Base-by-base conservation (phyloP, 2,329 filamentous ascomycete species). In the Didymella lethalis region DNA sequence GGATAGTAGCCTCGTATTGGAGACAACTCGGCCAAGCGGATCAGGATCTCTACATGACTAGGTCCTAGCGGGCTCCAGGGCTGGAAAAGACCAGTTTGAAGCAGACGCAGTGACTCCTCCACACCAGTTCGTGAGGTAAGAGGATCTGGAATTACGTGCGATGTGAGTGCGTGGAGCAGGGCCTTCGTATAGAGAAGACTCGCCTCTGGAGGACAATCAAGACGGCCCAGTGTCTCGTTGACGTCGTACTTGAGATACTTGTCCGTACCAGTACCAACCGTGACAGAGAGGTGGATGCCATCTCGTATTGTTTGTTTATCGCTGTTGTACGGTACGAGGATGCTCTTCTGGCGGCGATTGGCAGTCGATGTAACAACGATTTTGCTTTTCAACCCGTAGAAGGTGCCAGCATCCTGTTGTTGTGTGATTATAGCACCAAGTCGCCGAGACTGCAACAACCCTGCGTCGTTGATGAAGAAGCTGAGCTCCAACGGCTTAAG, bases 61-160 rank as follows among this genome's bases (percentile, higher is more conserved):
- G 18, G 1, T 3, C n/a, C 14, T 2, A 77, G 43, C 0, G 69
- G 65, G 10, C 20, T 60, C 71, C 72, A 75, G 2, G 75, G 75
- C 32, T 84, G 82, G 32, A 81, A 83, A 1, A 74, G 72, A 0
- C 82, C 84, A 0, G 85, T 85, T 2, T 71, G 65, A 0, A 90
- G 73, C 28, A 78, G 80, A 2, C 79, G 72, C 0, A 87, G 58
- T 0, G 86, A 82, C 69, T 89, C 86, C 65, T 90, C 88, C 0
- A 81, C 83, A 0, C 88, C 88, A 0, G 86, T 90, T 0, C 81
- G 78, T 0, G 80, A 75, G 0, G 87, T 90, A 0, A 90, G 77
- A 0, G 78, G 73, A 65, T 90, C 88, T 0, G 85, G 82, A 0
- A 90, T 34, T 0, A 82, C 65, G 31, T 83, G 85, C 0, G 87